These are phyloP conservation scores for Patellaria atrata DNA, from an alignment of 495 filamentous ascomycete genomes.

Conservation along the genomic window DNA sequence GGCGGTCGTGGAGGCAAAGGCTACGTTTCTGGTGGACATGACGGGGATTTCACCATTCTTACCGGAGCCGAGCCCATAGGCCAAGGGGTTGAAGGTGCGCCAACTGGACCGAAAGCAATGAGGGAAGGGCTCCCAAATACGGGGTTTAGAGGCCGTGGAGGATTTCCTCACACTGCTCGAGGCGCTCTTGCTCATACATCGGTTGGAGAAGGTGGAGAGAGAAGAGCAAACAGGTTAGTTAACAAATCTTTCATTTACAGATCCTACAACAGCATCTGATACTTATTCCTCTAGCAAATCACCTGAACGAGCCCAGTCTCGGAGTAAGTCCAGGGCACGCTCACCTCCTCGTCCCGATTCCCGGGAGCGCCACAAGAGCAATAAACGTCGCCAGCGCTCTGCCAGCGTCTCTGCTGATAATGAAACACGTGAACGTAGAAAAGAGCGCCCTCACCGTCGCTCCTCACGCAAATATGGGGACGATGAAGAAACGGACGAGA, in stretches of 20 bases:
- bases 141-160: slow-evolving; percentile 34
- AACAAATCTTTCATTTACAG: too few species aligned
- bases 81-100: slow-evolving; percentile 61
- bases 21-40: slow-evolving; percentile 5
- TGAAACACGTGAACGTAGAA: slow-evolving; percentile 34
- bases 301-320: slow-evolving; percentile 13
- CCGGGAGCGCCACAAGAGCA: slow-evolving; percentile 36
- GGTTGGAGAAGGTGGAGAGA: too few species aligned
- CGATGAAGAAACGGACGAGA: slow-evolving; percentile 17
- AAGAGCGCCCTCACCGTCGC: slow-evolving; percentile 31
- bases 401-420: slow-evolving; percentile 34
- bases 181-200: too few species aligned
- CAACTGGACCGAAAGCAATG: slow-evolving; percentile 88
- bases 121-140: slow-evolving; percentile 71
- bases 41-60: slow-evolving; percentile 15
- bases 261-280: too few species aligned
- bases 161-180: slow-evolving; percentile 17
- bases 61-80: slow-evolving; percentile 32
- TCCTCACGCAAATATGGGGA: slow-evolving; percentile 36
- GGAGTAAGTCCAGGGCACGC: slow-evolving; percentile 8
- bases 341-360: slow-evolving; percentile 12
- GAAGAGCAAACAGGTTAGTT: too few species aligned
- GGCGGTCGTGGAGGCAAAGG: slow-evolving; percentile 7
- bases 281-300: slow-evolving; percentile 5
- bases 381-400: slow-evolving; percentile 45